Evolutionary conservation across 352 stramenopile genomes (phyloP).

Genomic region (Globisporangium okanoganense): DNA sequence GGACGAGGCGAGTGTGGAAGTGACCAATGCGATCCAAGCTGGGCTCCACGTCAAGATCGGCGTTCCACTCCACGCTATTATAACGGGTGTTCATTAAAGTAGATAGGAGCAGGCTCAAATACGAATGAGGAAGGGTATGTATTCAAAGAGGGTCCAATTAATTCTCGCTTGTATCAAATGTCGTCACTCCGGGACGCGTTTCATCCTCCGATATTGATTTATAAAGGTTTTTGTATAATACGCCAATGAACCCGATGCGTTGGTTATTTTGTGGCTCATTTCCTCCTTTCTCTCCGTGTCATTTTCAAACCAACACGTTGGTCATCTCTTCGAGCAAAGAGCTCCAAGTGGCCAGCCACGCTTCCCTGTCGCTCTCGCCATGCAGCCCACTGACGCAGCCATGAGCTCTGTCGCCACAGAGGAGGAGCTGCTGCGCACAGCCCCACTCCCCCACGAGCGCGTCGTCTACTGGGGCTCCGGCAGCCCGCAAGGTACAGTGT

Average conservation of each 20-base stretch:
- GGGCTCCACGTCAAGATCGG: slow-evolving; percentile 1
- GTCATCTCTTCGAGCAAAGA: not conserved
- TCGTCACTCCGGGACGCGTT: not conserved
- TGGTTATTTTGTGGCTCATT: not conserved
- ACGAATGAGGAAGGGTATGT: not conserved
- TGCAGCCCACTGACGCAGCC: slow-evolving; percentile 4
- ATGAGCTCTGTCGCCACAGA: slow-evolving; percentile 32
- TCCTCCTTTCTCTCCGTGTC: not conserved
- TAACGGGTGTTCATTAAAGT: not conserved
- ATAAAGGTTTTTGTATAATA: not conserved
- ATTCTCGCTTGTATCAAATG: not conserved
- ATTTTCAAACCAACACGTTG: not conserved
- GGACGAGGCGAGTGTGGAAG: not conserved
- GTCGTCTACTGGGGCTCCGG: slow-evolving; percentile 84
- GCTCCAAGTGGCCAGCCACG: not conserved
- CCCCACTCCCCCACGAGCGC: slow-evolving; percentile 61
- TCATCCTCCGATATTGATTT: not conserved
- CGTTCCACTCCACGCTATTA: not conserved
- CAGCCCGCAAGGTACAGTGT: slow-evolving; percentile 62
- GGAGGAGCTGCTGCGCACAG: slow-evolving; percentile 50
- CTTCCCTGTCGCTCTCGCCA: not conserved
- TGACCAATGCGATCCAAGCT: not conserved
- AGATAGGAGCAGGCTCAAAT: not conserved
- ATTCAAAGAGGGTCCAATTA: not conserved
- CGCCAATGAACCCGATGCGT: not conserved